These are phyloP conservation scores for Didymella glomerata DNA, from an alignment of 2,329 filamentous ascomycete genomes.

Conservation along the genomic window DNA sequence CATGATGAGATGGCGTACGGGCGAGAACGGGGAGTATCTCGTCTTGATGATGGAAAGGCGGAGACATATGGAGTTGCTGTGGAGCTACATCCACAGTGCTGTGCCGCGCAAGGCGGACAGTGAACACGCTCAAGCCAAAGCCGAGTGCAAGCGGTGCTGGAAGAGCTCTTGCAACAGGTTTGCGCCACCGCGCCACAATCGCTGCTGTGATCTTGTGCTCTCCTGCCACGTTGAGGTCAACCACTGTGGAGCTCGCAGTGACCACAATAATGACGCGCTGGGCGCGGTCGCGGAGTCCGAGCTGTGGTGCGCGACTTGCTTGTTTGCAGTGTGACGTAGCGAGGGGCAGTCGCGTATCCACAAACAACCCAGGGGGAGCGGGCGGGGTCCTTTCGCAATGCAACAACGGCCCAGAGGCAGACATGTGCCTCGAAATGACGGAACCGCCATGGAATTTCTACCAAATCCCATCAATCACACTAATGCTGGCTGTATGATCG, in stretches of 20 bases:
- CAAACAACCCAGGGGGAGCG: constrained; percentile 7
- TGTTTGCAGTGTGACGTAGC: constrained; percentile 18
- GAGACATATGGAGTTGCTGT: background rate
- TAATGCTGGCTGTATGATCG: constrained; percentile 26
- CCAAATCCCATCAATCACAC: constrained; percentile 34
- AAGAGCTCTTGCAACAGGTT: constrained; percentile 11
- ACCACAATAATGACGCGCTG: constrained; percentile 28
- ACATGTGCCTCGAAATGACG: constrained; percentile 33
- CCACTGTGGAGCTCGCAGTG: constrained; percentile 3
- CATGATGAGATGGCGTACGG: constrained; percentile 10
- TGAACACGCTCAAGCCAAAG: constrained; percentile 9
- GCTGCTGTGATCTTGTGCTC: constrained; percentile 20
- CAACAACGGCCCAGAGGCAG: constrained; percentile 24
- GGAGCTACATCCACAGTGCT: constrained; percentile 1
- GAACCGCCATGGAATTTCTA: constrained; percentile 33
- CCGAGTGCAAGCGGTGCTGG: constrained; percentile 8
- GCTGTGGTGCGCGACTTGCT: constrained; percentile 10
- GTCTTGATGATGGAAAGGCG: constrained; percentile 5
- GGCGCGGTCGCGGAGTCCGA: constrained; percentile 26
- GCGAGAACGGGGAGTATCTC: background rate
- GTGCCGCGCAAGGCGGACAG: background rate
- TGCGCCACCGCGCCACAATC: constrained; percentile 3
- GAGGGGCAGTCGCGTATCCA: constrained; percentile 12
- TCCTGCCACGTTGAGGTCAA: constrained; percentile 22
- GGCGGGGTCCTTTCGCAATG: constrained; percentile 5